Percentiles rank a stretch among this genome's conserved stretches.
Conservation (phyloP, 345 rosid genomes). For the Alliaria petiolata region DNA sequence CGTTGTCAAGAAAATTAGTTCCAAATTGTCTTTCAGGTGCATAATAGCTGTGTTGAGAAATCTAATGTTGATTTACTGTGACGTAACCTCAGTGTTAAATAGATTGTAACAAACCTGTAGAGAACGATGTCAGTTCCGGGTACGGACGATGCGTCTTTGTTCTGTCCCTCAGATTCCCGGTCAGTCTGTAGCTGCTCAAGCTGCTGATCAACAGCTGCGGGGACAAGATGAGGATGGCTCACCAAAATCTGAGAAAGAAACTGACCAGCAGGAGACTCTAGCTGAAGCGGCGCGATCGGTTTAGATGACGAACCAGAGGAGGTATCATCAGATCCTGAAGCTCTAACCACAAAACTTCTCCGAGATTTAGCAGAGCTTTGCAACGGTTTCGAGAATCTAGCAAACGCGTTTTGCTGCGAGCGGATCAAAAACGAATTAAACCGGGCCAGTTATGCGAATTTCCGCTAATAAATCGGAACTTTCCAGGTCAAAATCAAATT, state of each 20-base stretch:
- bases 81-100: no score
- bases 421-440: background rate
- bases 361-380: constrained; percentile 36
- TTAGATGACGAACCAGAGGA: constrained; percentile 51
- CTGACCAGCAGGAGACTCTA: constrained; percentile 92
- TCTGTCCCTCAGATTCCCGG: constrained; percentile 62
- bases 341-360: constrained; percentile 48
- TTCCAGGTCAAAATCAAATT: background rate
- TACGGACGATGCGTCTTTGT: constrained; percentile 56
- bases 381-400: constrained; percentile 7
- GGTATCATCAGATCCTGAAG: constrained; percentile 55
- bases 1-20: no score
- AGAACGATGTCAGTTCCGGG: constrained; percentile 75
- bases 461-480: no score
- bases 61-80: no score
- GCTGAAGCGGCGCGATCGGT: constrained; percentile 74
- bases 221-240: constrained; percentile 93
- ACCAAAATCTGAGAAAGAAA: constrained; percentile 74
- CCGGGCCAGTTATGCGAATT: background rate
- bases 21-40: no score
- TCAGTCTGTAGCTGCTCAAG: constrained; percentile 92
- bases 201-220: constrained; percentile 95
- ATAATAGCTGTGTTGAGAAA: no score
- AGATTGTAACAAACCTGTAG: constrained; percentile 54
- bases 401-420: constrained; percentile 20